A percentile compares a stretch with the other conserved stretches of the same genome.
Conservation (phyloP, 257 asterid species). For the Ehretia macrophylla region DNA sequence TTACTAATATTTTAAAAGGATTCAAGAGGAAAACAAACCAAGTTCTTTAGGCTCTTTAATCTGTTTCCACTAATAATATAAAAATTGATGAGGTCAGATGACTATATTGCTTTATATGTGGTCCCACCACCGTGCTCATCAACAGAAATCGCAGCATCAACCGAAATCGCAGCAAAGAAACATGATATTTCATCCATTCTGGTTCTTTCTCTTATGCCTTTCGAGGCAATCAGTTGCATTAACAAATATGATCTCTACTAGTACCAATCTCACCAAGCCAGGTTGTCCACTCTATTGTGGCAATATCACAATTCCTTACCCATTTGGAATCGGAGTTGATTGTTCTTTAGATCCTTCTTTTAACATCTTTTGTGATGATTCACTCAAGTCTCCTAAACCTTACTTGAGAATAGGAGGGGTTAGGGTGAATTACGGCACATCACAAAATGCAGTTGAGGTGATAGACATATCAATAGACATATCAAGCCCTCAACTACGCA, state of each 20-base stretch:
- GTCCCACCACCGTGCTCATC: no score
- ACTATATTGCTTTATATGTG: no score
- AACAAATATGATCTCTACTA: neutral
- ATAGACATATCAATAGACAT: neutral
- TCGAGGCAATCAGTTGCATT: neutral
- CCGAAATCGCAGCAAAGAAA: neutral
- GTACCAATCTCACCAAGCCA: neutral
- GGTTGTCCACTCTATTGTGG: constrained; percentile 30
- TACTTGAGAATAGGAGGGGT: constrained; percentile 5
- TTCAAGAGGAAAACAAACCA: no score
- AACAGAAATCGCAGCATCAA: no score
- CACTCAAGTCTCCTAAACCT: constrained; percentile 16
- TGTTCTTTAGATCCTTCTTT: constrained; percentile 31
- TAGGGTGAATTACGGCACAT: no score
- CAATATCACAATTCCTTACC: constrained; percentile 32
- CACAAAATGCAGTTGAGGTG: neutral
- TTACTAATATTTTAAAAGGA: no score
- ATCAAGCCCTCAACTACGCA: neutral
- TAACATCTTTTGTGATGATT: constrained; percentile 18
- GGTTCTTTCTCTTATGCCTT: neutral
- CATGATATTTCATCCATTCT: neutral
- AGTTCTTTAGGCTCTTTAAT: no score
- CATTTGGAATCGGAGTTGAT: constrained; percentile 31
- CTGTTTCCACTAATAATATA: no score
- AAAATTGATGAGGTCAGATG: no score